phyloP scores from a whole-genome alignment of 352 stramenopile genomes.

The Phytophthora sansomeana region DNA sequence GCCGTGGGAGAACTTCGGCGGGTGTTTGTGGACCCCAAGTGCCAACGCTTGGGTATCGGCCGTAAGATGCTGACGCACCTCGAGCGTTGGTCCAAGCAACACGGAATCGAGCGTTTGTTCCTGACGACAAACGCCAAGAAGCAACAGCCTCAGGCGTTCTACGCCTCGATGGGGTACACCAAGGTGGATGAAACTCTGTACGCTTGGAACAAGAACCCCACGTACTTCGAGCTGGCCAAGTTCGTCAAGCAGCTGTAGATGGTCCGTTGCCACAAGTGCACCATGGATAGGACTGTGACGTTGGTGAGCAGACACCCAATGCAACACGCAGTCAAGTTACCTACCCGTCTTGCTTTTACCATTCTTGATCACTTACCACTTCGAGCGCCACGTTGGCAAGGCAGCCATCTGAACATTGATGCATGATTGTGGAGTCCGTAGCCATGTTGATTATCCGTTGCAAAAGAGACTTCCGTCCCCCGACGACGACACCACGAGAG shows the following conservation, averaged over 20 bases:
- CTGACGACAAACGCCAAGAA: constrained; percentile 32
- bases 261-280: constrained; percentile 10
- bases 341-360: constrained; percentile 21
- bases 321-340: constrained; percentile 22
- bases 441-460: constrained; percentile 10
- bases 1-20: constrained; percentile 29
- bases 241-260: constrained; percentile 33
- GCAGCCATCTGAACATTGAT: constrained; percentile 17
- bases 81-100: constrained; percentile 22
- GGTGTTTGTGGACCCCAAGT: constrained; percentile 36
- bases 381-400: constrained; percentile 9
- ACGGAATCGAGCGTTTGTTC: constrained; percentile 26
- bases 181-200: constrained; percentile 15
- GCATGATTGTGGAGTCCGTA: constrained; percentile 11
- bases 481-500: constrained; percentile 4
- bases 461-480: constrained; percentile 8
- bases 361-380: constrained; percentile 4
- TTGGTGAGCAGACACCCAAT: background rate
- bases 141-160: constrained; percentile 21
- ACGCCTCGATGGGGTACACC: constrained; percentile 31
- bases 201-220: constrained; percentile 21
- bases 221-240: constrained; percentile 27
- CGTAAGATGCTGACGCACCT: constrained; percentile 29
- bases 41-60: constrained; percentile 32
- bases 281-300: background rate